Percentiles rank a stretch among this genome's conserved stretches.
phyloP scores from a whole-genome alignment of 2,329 filamentous ascomycete species.

The Cordyceps fumosorosea region DNA sequence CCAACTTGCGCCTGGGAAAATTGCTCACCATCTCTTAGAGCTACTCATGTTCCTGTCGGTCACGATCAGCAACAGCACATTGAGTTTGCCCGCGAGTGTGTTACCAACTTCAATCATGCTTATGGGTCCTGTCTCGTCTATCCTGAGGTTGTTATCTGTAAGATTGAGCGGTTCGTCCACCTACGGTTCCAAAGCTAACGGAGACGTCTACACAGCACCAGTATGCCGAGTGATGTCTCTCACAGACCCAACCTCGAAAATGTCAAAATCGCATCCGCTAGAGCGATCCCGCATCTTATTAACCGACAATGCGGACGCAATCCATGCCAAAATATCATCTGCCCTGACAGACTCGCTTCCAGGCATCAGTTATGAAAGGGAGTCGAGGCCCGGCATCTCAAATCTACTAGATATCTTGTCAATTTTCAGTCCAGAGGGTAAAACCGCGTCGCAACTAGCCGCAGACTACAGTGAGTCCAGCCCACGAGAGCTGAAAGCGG shows the following conservation, averaged over 20 bases:
- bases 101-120: constrained; percentile 75
- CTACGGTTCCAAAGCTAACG: neutral
- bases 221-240: constrained; percentile 88
- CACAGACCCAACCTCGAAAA: constrained; percentile 69
- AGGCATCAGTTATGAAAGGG: constrained; percentile 65
- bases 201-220: constrained; percentile 45
- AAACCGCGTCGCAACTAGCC: constrained; percentile 36
- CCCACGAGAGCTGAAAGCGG: constrained; percentile 37
- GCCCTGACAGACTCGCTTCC: constrained; percentile 71
- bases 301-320: constrained; percentile 59
- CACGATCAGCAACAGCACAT: constrained; percentile 92
- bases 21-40: constrained; percentile 36
- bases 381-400: constrained; percentile 68
- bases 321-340: constrained; percentile 61
- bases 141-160: constrained; percentile 69
- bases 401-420: constrained; percentile 80
- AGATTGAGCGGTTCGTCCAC: constrained; percentile 15
- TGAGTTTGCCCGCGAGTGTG: constrained; percentile 84
- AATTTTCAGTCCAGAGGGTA: constrained; percentile 49
- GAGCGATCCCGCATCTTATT: constrained; percentile 74
- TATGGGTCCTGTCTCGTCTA: constrained; percentile 58
- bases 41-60: constrained; percentile 94
- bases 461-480: constrained; percentile 30
- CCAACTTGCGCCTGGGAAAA: neutral
- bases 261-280: constrained; percentile 83